These are phyloP conservation scores for Aspergillus ibericus DNA, from an alignment of 2,329 filamentous ascomycete genomes.

Conservation along the genomic window DNA sequence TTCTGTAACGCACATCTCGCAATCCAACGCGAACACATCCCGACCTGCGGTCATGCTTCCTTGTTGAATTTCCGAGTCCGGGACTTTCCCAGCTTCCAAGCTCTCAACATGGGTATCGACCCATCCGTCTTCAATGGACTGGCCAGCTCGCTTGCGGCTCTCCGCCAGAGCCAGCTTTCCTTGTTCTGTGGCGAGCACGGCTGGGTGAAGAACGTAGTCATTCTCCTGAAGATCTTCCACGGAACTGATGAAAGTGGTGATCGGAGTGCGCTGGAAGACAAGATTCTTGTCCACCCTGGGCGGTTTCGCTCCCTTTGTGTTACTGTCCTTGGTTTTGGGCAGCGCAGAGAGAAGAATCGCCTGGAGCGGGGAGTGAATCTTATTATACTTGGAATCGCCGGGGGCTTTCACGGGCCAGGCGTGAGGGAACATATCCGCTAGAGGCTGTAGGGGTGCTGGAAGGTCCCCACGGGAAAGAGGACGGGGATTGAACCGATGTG, in stretches of 20 bases:
- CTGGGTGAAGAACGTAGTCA: slow-evolving; percentile 81
- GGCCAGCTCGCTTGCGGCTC: slow-evolving; percentile 52
- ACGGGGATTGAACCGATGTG: slow-evolving; percentile 36
- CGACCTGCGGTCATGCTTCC: slow-evolving; percentile 83
- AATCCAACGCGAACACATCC: slow-evolving; percentile 79
- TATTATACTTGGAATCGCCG: slow-evolving; percentile 77
- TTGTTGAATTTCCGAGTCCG: slow-evolving; percentile 69
- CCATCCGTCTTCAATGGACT: slow-evolving; percentile 67
- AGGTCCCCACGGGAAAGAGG: slow-evolving; percentile 31
- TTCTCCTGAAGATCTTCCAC: slow-evolving; percentile 76
- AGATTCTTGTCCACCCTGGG: slow-evolving; percentile 65
- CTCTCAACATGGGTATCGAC: slow-evolving; percentile 70
- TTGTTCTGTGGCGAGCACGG: slow-evolving; percentile 60
- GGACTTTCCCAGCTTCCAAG: slow-evolving; percentile 66
- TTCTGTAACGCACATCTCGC: slow-evolving; percentile 94
- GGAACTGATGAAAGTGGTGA: slow-evolving; percentile 74
- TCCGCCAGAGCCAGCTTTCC: slow-evolving; percentile 57
- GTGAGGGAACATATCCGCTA: slow-evolving; percentile 80
- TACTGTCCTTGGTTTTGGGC: slow-evolving; percentile 68
- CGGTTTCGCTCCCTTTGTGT: slow-evolving; percentile 59
- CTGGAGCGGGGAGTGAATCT: slow-evolving; percentile 82
- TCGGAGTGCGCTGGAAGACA: slow-evolving; percentile 74
- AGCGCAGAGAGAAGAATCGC: slow-evolving; percentile 76
- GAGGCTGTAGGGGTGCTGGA: slow-evolving; percentile 58
- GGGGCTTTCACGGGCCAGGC: slow-evolving; percentile 87